Evolutionary conservation across 257 asterid genomes (phyloP), one percentile per base, ranked within the genome.

Genomic region (Craterostigma plantagineum): DNA sequence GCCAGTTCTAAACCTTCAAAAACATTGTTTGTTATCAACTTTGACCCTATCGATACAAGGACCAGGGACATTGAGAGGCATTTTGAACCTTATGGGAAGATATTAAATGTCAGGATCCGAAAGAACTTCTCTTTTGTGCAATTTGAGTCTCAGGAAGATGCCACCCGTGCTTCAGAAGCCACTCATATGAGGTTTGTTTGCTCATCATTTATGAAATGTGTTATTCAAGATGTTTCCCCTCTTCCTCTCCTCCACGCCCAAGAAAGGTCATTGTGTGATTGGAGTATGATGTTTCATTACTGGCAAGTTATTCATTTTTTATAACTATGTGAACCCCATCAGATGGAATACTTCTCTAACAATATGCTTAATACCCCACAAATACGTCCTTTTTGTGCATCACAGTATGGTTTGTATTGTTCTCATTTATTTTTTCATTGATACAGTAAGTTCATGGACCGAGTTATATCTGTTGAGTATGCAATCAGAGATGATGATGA

Each of bases 61-160:
- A 72, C 83, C 56, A 71, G 82, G 48, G 92, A 85, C 62, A 53
- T 85, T 35, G 94, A 85, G 61, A 77, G 60, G 64, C 85, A 77
- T 58, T 85, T 85, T 54, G 94, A 85, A 36, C 66, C 69, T 3
- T 71, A 75, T 59, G 96, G 96, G 49, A 75, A 56, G 54, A 61
- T 85, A 66, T 54, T 61, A 15, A 81, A 77, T 71, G 87, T 81
- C 53, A 68, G 96, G 59, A 81, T 81, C 60, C 62, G 94, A 62
- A 85, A 78, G 67, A 81, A 81, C 54, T 85, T 85, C 17, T 86
- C 91, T 11, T 85, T 85, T 65, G 77, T 85, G 70, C 91, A 77
- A 50, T 85, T 44, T 46, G 94, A 81, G 61, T 45, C 56, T 49
- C 79, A 55, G 63, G 94, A 85, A 60, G 96, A 85, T 58, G 96